Conservation (phyloP, 805 yeast species). For the Candida sphagnicola region DNA sequence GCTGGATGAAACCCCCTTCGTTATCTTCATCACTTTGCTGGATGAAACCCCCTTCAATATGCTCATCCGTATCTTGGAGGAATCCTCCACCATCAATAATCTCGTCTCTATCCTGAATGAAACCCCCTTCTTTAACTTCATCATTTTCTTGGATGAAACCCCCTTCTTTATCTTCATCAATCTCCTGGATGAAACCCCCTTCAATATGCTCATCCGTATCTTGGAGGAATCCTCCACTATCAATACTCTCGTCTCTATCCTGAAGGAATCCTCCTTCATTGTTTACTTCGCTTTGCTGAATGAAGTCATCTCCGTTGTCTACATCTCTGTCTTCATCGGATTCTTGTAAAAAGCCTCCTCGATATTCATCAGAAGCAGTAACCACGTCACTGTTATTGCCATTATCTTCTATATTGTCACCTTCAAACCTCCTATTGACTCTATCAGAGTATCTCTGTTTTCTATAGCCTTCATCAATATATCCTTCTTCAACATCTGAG, state of each 20-base stretch:
- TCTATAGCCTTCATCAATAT: slow-evolving; percentile 10
- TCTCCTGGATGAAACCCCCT: too few relatives aligned
- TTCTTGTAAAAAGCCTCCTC: slow-evolving; percentile 1
- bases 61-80: slow-evolving; percentile 1
- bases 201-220: neutral
- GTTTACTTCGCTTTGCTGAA: slow-evolving; percentile 2
- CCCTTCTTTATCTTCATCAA: too few relatives aligned
- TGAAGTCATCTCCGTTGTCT: neutral
- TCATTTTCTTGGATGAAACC: too few relatives aligned
- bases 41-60: too few relatives aligned
- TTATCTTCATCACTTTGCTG: slow-evolving; percentile 18
- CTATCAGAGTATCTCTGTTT: slow-evolving; percentile 4
- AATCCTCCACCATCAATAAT: neutral
- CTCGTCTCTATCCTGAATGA: neutral
- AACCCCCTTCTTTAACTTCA: neutral
- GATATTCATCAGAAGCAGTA: too few relatives aligned
- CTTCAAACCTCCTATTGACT: slow-evolving; percentile 7
- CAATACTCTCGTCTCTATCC: slow-evolving; percentile 1
- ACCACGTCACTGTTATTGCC: slow-evolving; percentile 5
- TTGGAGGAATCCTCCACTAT: slow-evolving; percentile 17
- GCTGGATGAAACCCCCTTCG: too few relatives aligned
- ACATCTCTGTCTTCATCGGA: neutral
- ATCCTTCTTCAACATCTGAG: slow-evolving; percentile 16
- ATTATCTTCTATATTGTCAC: slow-evolving; percentile 5
- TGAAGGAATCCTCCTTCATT: slow-evolving; percentile 8